Evolutionary conservation across 2,329 filamentous ascomycete species (phyloP), one percentile per base, ranked within the genome.

Genomic region (Claviceps pazoutovae): DNA sequence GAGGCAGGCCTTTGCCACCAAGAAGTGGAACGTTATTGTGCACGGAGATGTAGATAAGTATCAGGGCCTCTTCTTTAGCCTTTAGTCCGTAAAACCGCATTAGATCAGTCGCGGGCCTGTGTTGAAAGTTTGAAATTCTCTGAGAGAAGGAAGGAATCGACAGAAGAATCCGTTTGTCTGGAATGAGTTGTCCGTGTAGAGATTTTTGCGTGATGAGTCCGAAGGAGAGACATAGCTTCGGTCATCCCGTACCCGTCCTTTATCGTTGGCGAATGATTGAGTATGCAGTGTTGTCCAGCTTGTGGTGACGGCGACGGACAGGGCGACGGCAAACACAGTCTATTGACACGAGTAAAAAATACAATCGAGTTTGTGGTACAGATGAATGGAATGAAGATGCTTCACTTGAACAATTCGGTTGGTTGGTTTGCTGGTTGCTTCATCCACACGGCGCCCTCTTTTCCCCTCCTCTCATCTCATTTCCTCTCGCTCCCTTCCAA

Each of bases 401-500:
- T 26, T 36, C 5, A 6, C 37, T 19, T 47, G 37, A 7, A n/a
- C 7, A 23, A 36, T 51, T 14, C 7, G 11, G 26, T 16, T 16
- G 4, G 30, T 7, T 36, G 21, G 11, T 34, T 42, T 14, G 42
- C 19, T 26, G 17, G 17, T 14, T 6, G 8, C 9, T 14, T 13
- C 9, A 13, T 5, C 2, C 17, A 43, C 21, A 13, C 41, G 38
- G 7, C 14, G 6, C 17, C 17, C 3, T 41, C 9, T n/a, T 41
- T 4, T 2, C 17, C 7, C 9, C 16, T 17, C 16, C 9, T 19
- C 19, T 44, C 21, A 8, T 21, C 19, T 39, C 17, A 16, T 41
- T 48, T 48, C 17, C 43, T 48, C 21, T 50, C 50, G 2, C 50
- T 45, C 16, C 43, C 45, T 23, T 50, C 50, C 4, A 38, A 39